Evolutionary conservation across 2,329 filamentous ascomycete genomes (phyloP).

Genomic region (Penicillium oxalicum): DNA sequence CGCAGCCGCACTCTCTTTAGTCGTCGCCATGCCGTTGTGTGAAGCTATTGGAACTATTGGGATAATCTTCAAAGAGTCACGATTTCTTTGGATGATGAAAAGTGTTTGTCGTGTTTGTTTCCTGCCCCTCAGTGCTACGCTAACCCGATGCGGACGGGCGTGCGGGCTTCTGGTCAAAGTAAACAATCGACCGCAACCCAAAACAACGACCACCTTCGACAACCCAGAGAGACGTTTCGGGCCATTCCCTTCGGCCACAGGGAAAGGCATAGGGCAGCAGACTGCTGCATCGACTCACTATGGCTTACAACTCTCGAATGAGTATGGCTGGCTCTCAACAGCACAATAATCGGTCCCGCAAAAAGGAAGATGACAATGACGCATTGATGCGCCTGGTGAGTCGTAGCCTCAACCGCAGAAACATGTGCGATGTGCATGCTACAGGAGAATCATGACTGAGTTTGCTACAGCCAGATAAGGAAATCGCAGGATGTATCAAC

Average conservation of each 20-base stretch:
- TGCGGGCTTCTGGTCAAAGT: constrained; percentile 22
- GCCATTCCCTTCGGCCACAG: background rate
- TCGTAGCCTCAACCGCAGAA: background rate
- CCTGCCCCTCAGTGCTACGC: constrained; percentile 26
- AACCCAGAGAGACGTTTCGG: constrained; percentile 5
- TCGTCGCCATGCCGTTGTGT: constrained; percentile 26
- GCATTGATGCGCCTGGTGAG: constrained; percentile 53
- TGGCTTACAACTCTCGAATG: constrained; percentile 50
- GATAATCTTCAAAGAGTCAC: constrained; percentile 14
- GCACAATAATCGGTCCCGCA: constrained; percentile 43
- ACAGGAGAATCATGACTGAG: constrained; percentile 7
- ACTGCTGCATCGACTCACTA: constrained; percentile 17
- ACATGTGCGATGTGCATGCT: too few relatives aligned
- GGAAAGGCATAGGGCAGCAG: constrained; percentile 5
- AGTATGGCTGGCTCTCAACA: constrained; percentile 44
- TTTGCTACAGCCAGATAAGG: constrained; percentile 52
- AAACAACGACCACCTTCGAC: constrained; percentile 18
- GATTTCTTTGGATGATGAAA: constrained; percentile 14
- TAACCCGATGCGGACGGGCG: constrained; percentile 25
- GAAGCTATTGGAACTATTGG: constrained; percentile 5
- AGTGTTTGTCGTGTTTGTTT: constrained; percentile 36
- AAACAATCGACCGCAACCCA: constrained; percentile 31
- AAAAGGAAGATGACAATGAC: constrained; percentile 54
- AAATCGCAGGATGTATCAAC: constrained; percentile 94
- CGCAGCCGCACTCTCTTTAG: constrained; percentile 16